Evolutionary conservation across 1,284 basidiomycete species (phyloP), one percentile per base, ranked within the genome.

Genomic region (Ustilago vetiveriae): DNA sequence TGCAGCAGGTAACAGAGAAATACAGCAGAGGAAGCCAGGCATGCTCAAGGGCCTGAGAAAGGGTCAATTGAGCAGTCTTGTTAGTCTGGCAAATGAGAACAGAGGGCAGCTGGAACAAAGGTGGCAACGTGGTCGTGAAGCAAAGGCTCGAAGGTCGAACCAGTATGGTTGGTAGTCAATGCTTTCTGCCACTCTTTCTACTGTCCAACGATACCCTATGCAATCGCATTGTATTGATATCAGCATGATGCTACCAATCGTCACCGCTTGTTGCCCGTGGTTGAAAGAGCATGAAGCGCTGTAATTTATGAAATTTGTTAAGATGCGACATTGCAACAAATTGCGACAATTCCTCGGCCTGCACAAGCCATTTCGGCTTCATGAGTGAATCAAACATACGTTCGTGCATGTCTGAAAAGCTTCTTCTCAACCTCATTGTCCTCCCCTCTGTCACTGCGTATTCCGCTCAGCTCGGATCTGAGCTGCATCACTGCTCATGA

Each of bases 31-130:
- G 42, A 71, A 72, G 29, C 66, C 60, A 1, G 76, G 76, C 14
- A 58, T 71, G 67, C 38, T 65, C 26, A 64, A 60, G 57, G 52
- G 79, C 39, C 24, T 64, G 58, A 47, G 54, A 35, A 45, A 72
- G 49, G 79, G 79, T 17, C 79, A 81, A 56, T 68, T 81, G 30
- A 70, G 65, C 21, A 68, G 68, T 23, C 54, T 81, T 16, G 40
- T 81, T 14, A 74, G 58, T 26, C 54, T 73, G 59, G 79, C 79
- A 6, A 51, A 52, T 6, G 77, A 81, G 49, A 72, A 70, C 9
- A 45, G 73, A 16, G 52, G 57, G 8, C 45, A 59, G 55, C 38
- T 79, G 21, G 77, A 81, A 49, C 50, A 80, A 45, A 69, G 58
- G 41, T 80, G 78, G 75, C 48, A 64, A 43, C 37, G 50, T 16